Base-by-base conservation (phyloP, 768 basidiomycete genomes). In the Kondoa subrosea region DNA sequence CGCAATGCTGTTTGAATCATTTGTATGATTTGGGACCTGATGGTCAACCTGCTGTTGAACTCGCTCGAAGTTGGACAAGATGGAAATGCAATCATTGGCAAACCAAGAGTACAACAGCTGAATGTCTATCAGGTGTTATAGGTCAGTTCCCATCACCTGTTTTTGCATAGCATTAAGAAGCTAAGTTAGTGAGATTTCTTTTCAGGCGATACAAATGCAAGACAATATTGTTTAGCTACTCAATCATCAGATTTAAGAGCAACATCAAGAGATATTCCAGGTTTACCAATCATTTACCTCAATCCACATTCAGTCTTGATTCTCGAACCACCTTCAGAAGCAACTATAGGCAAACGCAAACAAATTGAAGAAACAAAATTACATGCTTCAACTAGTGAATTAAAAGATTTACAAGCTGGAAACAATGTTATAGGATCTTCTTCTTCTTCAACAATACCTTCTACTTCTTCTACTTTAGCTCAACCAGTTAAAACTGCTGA, bases 1-100 rank as follows among this genome's bases (percentile, higher is more conserved):
- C 95, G 0, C 93, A 97, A 76, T 99, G 95, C 77, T 93, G 87
- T 75, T 91, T 99, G 56, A 85, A 91, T 72, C 89, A 90, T 75
- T 81, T 99, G 1, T 97, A 99, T 78, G 81, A 2, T 26, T 83
- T 86, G 67, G 91, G 90, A 15, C 84, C 82, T 68, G 74, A 81
- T 1, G 82, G 83, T 32, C 91, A 96, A 75, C 78, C 82, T 0
- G 83, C 85, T 0, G 85, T 90, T 0, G 89, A 95, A 75, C 81
- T 95, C 57, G 93, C 95, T 1, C 97, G 96, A 78, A 82, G 81
- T 0, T 96, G 95, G 72, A 93, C 96, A 78, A 82, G 93, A 67
- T 77, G 95, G 71, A 90, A 87, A 78, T 99, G 95, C 76, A 96
- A 96, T 76, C 95, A 99, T 76, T 81, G 85, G 70, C 87, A 91